phyloP scores from a whole-genome alignment of 805 yeast genomes.

The Ogataea corticis region DNA sequence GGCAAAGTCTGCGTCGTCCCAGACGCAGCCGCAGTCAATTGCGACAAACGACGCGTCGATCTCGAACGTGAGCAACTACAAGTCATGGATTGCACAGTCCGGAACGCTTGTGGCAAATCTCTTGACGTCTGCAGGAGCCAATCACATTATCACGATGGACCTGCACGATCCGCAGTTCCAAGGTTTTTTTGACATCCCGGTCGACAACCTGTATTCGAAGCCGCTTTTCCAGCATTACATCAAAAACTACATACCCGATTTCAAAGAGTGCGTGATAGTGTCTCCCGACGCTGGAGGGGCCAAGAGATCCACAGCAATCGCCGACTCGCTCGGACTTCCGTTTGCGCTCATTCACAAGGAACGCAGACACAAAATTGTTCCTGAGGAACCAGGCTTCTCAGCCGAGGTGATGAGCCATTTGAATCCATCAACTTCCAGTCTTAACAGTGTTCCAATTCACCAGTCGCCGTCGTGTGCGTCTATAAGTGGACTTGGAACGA shows the following conservation, averaged over 20 bases:
- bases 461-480: conserved; percentile 21
- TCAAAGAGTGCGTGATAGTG: conserved; percentile 82
- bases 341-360: conserved; percentile 97
- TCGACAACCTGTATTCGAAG: conserved; percentile 87
- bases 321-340: conserved; percentile 83
- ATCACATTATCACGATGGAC: conserved; percentile 96
- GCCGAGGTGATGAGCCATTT: conserved; percentile 17
- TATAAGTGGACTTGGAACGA: conserved; percentile 7
- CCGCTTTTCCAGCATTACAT: conserved; percentile 88
- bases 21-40: conserved; percentile 12
- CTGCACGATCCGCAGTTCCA: conserved; percentile 97
- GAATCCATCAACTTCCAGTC: conserved; percentile 19
- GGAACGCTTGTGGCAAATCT: conserved; percentile 91
- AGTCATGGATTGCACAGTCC: conserved; percentile 93
- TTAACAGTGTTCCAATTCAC: conserved; percentile 17
- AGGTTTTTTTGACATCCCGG: conserved; percentile 95
- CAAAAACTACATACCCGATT: conserved; percentile 71
- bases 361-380: conserved; percentile 54
- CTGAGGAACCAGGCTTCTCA: conserved; percentile 16
- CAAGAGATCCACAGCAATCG: conserved; percentile 90
- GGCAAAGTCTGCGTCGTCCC: conserved; percentile 8
- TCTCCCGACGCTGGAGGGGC: conserved; percentile 99
- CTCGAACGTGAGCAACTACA: conserved; percentile 62
- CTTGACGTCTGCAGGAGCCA: conserved; percentile 91
- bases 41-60: conserved; percentile 25